Conservation (phyloP, 139 green algal genomes). For the Parachlorella kessleri region DNA sequence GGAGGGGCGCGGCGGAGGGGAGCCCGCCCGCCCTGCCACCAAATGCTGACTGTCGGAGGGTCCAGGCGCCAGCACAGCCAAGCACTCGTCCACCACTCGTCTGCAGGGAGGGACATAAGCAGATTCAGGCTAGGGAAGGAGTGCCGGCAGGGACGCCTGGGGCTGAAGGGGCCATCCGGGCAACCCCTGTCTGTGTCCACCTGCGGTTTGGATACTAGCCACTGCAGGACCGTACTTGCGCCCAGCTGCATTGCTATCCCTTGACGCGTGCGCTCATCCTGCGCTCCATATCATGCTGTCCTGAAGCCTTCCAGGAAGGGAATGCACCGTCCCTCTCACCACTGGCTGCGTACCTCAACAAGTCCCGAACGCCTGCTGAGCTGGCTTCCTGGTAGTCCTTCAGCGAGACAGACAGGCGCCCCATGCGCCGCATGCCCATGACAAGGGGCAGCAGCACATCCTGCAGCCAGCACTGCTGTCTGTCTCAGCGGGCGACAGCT, state of each 20-base stretch:
- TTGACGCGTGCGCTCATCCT: no score
- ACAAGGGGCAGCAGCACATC: constrained; percentile 77
- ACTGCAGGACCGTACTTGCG: no score
- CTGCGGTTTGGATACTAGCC: no score
- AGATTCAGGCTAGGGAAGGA: no score
- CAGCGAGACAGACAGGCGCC: constrained; percentile 45
- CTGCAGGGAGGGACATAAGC: no score
- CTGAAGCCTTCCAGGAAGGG: no score
- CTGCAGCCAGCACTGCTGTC: constrained; percentile 41
- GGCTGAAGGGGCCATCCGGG: no score
- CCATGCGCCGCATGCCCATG: constrained; percentile 69
- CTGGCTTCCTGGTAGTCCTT: constrained; percentile 54
- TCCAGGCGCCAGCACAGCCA: constrained; percentile 41
- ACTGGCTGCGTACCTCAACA: constrained; percentile 18
- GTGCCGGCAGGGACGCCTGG: no score
- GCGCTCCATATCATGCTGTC: no score
- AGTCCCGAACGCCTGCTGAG: neutral
- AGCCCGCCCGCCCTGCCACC: neutral
- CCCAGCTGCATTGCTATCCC: no score
- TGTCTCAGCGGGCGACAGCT: neutral
- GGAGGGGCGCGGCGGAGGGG: neutral
- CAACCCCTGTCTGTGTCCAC: no score
- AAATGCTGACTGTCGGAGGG: neutral
- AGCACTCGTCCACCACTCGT: constrained; percentile 57
- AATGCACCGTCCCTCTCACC: no score